phyloP scores from a whole-genome alignment of 2,329 filamentous ascomycete species.

The Fusarium sp. region DNA sequence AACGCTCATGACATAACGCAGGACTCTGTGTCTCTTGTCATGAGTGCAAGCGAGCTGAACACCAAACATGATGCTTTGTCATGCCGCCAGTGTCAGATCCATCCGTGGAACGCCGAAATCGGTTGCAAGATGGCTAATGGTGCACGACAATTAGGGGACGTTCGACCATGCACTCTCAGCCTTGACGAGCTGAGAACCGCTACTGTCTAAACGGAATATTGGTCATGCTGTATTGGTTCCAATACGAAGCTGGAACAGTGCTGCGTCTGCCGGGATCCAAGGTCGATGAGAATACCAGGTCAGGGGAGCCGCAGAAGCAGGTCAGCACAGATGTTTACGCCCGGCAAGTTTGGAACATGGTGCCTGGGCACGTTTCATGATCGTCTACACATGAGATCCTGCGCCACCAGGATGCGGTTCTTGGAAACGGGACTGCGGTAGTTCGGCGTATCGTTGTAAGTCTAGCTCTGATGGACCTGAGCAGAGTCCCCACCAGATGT shows the following conservation, averaged over 20 bases:
- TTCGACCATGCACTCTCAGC: background rate
- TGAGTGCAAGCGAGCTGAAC: background rate
- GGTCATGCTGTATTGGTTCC: background rate
- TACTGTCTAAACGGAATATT: background rate
- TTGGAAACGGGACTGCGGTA: conserved; percentile 18
- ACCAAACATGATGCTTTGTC: background rate
- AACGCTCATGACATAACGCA: background rate
- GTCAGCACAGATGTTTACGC: background rate
- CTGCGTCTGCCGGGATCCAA: conserved; percentile 8
- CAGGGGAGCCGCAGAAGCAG: conserved; percentile 4
- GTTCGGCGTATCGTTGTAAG: background rate
- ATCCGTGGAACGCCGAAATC: background rate
- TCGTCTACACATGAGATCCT: conserved; percentile 23
- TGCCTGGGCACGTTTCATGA: conserved; percentile 24
- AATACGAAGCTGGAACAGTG: background rate
- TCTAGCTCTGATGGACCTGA: background rate
- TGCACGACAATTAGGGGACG: background rate
- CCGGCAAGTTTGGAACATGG: conserved; percentile 29
- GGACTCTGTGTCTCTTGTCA: background rate
- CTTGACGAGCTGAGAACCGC: background rate
- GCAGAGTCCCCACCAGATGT: background rate
- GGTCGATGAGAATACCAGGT: conserved; percentile 18
- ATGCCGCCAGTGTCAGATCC: background rate
- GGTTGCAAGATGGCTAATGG: background rate
- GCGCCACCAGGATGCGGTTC: conserved; percentile 19